Evolutionary conservation across 2,329 filamentous ascomycete genomes (phyloP).

Genomic region (Fusarium nodosum): DNA sequence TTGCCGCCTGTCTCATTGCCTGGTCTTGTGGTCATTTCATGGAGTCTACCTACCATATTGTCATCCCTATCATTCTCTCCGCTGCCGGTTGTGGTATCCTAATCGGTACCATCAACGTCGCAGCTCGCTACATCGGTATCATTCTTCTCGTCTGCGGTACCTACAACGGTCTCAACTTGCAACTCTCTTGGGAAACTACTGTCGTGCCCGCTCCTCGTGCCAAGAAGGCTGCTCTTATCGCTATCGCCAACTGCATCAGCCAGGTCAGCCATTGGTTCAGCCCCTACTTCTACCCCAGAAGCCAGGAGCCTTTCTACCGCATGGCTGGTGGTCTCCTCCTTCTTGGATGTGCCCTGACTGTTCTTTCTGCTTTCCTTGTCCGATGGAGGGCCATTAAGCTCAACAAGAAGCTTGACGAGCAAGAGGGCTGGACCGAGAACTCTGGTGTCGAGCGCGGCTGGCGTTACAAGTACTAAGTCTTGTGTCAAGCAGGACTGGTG

Average conservation of each 20-base stretch:
- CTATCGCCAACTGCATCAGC: slow-evolving; percentile 59
- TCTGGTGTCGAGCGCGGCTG: slow-evolving; percentile 34
- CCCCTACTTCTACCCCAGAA: slow-evolving; percentile 55
- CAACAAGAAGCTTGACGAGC: slow-evolving; percentile 36
- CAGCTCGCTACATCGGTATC: slow-evolving; percentile 59
- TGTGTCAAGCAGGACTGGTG: too few species aligned
- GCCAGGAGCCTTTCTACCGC: slow-evolving; percentile 51
- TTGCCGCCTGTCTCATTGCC: slow-evolving; percentile 56
- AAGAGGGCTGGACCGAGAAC: slow-evolving; percentile 30
- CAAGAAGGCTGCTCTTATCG: slow-evolving; percentile 59
- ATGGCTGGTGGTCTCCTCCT: slow-evolving; percentile 46
- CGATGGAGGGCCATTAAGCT: slow-evolving; percentile 13
- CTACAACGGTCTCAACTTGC: slow-evolving; percentile 58
- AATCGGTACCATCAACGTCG: slow-evolving; percentile 58
- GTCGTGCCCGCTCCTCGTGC: slow-evolving; percentile 57
- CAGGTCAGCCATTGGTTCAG: slow-evolving; percentile 60
- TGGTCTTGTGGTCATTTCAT: slow-evolving; percentile 57
- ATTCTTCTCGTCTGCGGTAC: slow-evolving; percentile 57
- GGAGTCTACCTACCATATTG: slow-evolving; percentile 59
- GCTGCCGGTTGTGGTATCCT: slow-evolving; percentile 58
- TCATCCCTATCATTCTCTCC: slow-evolving; percentile 55
- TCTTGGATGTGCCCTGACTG: slow-evolving; percentile 19
- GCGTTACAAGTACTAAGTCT: slow-evolving; percentile 30
- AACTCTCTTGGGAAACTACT: slow-evolving; percentile 59
- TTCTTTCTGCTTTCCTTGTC: slow-evolving; percentile 12